phyloP scores from a whole-genome alignment of 2,329 filamentous ascomycete genomes.

The Diaporthe sp. region DNA sequence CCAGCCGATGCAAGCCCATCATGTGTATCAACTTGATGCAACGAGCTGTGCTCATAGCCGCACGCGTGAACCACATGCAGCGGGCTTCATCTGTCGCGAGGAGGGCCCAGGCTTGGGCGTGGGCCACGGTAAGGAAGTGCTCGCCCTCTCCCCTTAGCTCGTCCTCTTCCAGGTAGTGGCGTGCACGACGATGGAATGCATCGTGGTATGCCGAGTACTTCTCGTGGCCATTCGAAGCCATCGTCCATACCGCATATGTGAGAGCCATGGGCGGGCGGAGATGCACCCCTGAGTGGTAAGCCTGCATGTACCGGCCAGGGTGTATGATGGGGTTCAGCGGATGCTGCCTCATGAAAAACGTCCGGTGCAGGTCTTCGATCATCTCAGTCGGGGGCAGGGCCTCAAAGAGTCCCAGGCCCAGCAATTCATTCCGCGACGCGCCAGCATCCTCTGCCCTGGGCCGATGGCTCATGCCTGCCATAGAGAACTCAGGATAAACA shows the following conservation, averaged over 20 bases:
- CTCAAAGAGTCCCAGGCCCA: conserved; percentile 86
- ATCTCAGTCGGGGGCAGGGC: conserved; percentile 82
- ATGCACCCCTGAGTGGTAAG: conserved; percentile 78
- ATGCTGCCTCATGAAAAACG: conserved; percentile 84
- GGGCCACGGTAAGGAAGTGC: conserved; percentile 80
- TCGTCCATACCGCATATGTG: conserved; percentile 90
- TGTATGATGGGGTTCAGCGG: conserved; percentile 83
- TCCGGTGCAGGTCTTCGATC: conserved; percentile 84
- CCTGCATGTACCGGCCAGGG: conserved; percentile 78
- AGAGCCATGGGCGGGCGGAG: conserved; percentile 86
- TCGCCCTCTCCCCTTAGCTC: conserved; percentile 91
- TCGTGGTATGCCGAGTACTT: conserved; percentile 81
- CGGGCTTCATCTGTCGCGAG: conserved; percentile 86
- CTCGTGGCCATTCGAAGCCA: conserved; percentile 78
- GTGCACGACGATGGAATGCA: conserved; percentile 84
- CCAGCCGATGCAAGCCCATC: conserved; percentile 86
- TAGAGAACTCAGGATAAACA: background rate
- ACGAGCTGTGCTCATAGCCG: conserved; percentile 84
- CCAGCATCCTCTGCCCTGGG: conserved; percentile 28
- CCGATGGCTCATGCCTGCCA: conserved; percentile 13
- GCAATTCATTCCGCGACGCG: conserved; percentile 71
- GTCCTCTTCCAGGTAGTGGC: conserved; percentile 86
- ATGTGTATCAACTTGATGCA: conserved; percentile 81
- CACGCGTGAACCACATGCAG: conserved; percentile 85
- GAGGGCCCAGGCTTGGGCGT: conserved; percentile 85